phyloP scores from a whole-genome alignment of 768 basidiomycete genomes.

The Lyophyllum atratum region DNA sequence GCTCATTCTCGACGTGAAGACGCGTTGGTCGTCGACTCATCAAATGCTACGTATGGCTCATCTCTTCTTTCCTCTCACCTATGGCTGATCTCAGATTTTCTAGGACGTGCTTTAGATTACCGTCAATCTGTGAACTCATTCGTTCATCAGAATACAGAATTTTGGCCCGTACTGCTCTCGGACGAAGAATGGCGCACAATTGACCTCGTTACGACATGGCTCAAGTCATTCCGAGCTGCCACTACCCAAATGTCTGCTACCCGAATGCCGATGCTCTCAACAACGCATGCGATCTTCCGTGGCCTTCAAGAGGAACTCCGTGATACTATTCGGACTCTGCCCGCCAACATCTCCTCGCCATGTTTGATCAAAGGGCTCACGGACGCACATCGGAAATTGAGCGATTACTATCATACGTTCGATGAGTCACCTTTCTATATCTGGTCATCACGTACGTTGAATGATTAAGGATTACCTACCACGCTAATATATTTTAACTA shows the following conservation, averaged over 20 bases:
- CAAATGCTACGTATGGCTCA: conserved; percentile 27
- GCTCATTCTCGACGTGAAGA: conserved; percentile 31
- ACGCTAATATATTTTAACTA: conserved; percentile 10
- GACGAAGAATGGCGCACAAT: conserved; percentile 23
- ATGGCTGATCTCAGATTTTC: not conserved
- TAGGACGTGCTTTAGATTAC: conserved; percentile 20
- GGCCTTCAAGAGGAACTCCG: conserved; percentile 31
- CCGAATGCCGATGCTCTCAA: conserved; percentile 32
- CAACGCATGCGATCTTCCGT: conserved; percentile 31
- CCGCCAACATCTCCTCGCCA: conserved; percentile 10
- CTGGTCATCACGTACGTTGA: conserved; percentile 29
- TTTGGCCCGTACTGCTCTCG: conserved; percentile 15
- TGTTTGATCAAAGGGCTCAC: conserved; percentile 22
- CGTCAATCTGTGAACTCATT: conserved; percentile 15
- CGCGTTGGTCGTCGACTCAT: conserved; percentile 31
- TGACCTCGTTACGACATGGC: conserved; percentile 18
- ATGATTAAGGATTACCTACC: not conserved
- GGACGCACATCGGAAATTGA: conserved; percentile 31
- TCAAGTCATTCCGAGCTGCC: conserved; percentile 22
- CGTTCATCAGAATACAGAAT: conserved; percentile 15
- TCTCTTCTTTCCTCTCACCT: not conserved
- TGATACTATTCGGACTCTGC: conserved; percentile 19
- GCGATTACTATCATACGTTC: conserved; percentile 30
- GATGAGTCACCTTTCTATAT: conserved; percentile 32
- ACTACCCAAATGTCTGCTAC: conserved; percentile 36